Base-by-base conservation (phyloP, 1,284 basidiomycete genomes). In the Cryptococcus depauperatus region DNA sequence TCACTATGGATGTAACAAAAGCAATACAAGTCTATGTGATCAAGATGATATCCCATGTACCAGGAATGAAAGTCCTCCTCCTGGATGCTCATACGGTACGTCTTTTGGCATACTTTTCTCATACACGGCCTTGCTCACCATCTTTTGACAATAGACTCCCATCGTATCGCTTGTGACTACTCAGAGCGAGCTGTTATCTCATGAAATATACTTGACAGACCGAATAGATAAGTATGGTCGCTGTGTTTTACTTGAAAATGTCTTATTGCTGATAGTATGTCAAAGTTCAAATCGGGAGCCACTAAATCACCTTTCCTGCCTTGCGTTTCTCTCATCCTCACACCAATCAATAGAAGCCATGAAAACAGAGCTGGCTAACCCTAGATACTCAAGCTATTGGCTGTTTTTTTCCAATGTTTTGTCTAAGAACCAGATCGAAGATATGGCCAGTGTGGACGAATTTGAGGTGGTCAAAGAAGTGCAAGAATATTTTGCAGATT, bases 181-280 rank as follows among this genome's bases (percentile, higher is more conserved):
- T 0, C 95, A 98, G 64, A 92, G 90, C 3, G 84, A 84, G 9
- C 77, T 99, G 19, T 76, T 99, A n/a, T 81, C 88, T 3, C 89
- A 97, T 58, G 91, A 99, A 66, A 88, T 98, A 18, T 99, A 98
- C 70, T 80, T 99, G 42, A 98, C 93, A 1, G 95, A 98, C 73
- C 79, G 90, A 47, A 87, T 99, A 65, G 91, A 95, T 75, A 97
- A 97, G 66, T 71, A n/a, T 16, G 14, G 29, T 27, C 27, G 25
- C 14, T n/a, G 19, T 21, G 9, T 26, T 16, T 28, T 25, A 5
- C 23, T 11, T 16, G 21, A 29, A 14, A 34, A 35, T 10, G 16
- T 25, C 22, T 16, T 22, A n/a, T 14, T 16, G 13, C 32, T 23
- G n/a, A 25, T 10, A 21, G 10, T 50, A 41, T 10, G 5, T 19